Base-by-base conservation (phyloP, 805 yeast species). In the Myxozyma lipomycoides region DNA sequence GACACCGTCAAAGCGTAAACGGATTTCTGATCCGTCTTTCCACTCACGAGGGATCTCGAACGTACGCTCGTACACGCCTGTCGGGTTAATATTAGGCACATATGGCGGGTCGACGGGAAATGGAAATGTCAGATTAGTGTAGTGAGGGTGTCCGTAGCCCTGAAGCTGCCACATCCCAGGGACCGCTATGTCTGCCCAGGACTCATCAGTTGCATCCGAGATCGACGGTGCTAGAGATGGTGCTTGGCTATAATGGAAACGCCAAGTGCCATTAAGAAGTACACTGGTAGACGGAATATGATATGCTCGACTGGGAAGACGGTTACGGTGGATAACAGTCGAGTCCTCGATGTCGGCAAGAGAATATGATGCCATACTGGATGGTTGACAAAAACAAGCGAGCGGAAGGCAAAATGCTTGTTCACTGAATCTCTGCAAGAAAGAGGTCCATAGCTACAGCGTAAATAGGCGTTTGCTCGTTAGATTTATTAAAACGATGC, bases 161-260 rank as follows among this genome's bases (percentile, higher is more conserved):
- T 66, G 66, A 21, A 66, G 49, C 59, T 68, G 70, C 69, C 70
- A 67, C 48, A 67, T 68, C 6, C 69, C 68, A 2, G 72, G 72
- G 21, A 68, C 72, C 1, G 6, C 6, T n/a, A 35, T 35, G n/a
- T 35, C 38, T 7, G 9, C 38, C 38, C 38, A 35, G 15, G 34
- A 28, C 38, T 17, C 6, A 17, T 17, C 38, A 6, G 12, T 9
- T n/a, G 6, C 38, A 15, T 35, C 32, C 32, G 32, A 28, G 19
- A 35, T 36, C 5, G 21, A 21, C 5, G 45, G 43, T 2, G 49
- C 60, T 9, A 42, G 45, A 22, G 18, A 15, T 30, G 52, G 45
- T 26, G 45, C 46, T 9, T 46, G 35, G 21, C 21, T 40, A 39
- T 47, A 59, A 38, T n/a, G 32, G 44, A 63, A 61, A 21, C 54